Conservation (phyloP, 768 basidiomycete genomes). For the Rubroboletus satanas region DNA sequence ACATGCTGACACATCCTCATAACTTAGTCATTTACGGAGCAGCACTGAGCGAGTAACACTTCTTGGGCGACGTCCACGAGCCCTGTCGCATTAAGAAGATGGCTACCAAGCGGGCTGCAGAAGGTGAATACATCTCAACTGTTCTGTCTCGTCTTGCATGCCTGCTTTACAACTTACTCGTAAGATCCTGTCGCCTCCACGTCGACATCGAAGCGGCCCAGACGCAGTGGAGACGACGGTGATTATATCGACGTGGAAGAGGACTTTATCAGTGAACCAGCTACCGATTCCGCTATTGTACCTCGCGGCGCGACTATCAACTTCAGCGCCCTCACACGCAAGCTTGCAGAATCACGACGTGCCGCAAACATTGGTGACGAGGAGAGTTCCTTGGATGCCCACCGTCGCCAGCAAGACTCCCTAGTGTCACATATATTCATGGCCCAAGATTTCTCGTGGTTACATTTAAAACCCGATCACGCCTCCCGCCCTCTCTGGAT, state of each 20-base stretch:
- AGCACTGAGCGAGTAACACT: neutral
- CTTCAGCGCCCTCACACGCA: constrained; percentile 78
- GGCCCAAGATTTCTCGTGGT: constrained; percentile 81
- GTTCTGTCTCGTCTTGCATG: neutral
- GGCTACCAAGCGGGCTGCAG: constrained; percentile 38
- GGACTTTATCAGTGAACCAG: constrained; percentile 40
- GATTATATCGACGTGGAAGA: constrained; percentile 59
- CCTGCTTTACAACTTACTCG: neutral
- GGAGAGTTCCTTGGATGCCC: constrained; percentile 54
- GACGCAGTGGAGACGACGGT: constrained; percentile 46
- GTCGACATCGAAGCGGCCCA: constrained; percentile 38
- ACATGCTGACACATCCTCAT: constrained; percentile 26
- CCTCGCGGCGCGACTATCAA: constrained; percentile 81
- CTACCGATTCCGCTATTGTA: constrained; percentile 42
- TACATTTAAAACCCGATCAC: constrained; percentile 89
- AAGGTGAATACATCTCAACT: constrained; percentile 29
- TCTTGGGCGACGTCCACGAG: neutral
- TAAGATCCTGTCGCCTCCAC: constrained; percentile 21
- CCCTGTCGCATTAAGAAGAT: constrained; percentile 16
- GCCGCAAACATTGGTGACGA: constrained; percentile 36
- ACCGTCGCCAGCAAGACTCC: constrained; percentile 69
- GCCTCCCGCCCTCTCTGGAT: constrained; percentile 94
- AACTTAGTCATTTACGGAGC: neutral
- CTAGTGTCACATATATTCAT: constrained; percentile 81
- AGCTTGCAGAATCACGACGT: constrained; percentile 62